Evolutionary conservation across 169 alveolate genomes (phyloP), one percentile per base, ranked within the genome.

Genomic region (Plasmodium gonderi): DNA sequence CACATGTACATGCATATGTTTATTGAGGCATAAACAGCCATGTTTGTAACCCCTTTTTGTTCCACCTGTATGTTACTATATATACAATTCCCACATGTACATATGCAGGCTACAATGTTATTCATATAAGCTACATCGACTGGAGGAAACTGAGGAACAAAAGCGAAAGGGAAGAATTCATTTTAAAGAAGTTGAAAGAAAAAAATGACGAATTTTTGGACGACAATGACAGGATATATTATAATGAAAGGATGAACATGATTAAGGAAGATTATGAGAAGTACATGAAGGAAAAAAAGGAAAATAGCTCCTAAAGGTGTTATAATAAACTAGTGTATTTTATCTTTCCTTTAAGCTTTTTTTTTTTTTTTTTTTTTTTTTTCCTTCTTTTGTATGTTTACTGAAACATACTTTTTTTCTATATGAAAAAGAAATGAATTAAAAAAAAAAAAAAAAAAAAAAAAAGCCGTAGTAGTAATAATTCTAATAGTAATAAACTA

Each of bases 151-250:
- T 97, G 74, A 74, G 98, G 75, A 97, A 98, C 29, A 97, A 97
- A 74, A 93, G 91, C 91, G 99, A 97, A 80, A 69, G 98, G 69
- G 99, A 97, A 91, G 99, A 97, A 79, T 97, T 97, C 90, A 97
- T 97, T 98, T 94, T 97, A 49, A 92, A 81, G 51, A 97, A 97
- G 87, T 94, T 97, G 79, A 91, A 94, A 92, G 99, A 97, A 79
- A 98, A 97, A 77, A 98, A 98, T 38, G 96, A 98, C 12, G 99
- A 97, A 94, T 97, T 98, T 98, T 91, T 97, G 67, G 99, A 97
- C 76, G 98, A 98, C 0, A 97, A 97, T 64, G 99, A 97, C 92
- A 98, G 96, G 91, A 95, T 94, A 81, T 97, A 96, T 77, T 97
- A 97, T 96, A 91, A 94, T 90, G 89, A 95, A 95, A 69, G 97